Conservation (phyloP, 106 monocot species). For the Amphibolis antarctica region DNA sequence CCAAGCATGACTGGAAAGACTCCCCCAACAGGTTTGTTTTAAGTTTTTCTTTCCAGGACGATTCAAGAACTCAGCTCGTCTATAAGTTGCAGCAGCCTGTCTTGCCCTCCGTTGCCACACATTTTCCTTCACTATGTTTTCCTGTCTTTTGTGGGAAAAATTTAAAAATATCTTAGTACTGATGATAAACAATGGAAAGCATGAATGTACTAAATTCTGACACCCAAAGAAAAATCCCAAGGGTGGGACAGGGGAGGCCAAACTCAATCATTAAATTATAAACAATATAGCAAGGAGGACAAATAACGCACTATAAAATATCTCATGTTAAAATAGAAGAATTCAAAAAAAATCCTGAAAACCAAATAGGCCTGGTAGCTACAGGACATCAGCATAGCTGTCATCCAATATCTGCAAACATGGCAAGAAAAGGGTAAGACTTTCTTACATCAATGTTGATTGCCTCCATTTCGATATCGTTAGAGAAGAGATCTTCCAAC, state of each 20-base stretch:
- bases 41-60: constrained; percentile 19
- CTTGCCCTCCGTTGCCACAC: constrained; percentile 31
- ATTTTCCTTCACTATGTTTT: constrained; percentile 13
- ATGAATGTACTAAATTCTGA: neutral
- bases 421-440: too few relatives aligned
- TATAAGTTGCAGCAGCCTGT: constrained; percentile 24
- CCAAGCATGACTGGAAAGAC: constrained; percentile 19
- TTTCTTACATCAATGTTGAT: constrained; percentile 10
- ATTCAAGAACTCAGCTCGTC: constrained; percentile 57
- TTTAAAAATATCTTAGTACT: neutral
- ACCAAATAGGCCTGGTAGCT: too few relatives aligned
- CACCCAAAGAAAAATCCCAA: too few relatives aligned
- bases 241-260: too few relatives aligned
- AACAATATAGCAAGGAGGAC: too few relatives aligned
- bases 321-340: too few relatives aligned
- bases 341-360: too few relatives aligned
- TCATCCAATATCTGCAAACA: too few relatives aligned
- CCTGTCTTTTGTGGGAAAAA: constrained; percentile 21
- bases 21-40: constrained; percentile 15
- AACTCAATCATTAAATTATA: too few relatives aligned
- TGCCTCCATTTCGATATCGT: constrained; percentile 14
- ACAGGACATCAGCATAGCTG: too few relatives aligned
- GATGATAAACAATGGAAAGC: neutral
- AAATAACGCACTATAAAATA: too few relatives aligned
- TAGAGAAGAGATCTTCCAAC: constrained; percentile 33